These are phyloP conservation scores for Isoetes engelmannii DNA, from an alignment of 83 land plant genomes.

Conservation along the genomic window DNA sequence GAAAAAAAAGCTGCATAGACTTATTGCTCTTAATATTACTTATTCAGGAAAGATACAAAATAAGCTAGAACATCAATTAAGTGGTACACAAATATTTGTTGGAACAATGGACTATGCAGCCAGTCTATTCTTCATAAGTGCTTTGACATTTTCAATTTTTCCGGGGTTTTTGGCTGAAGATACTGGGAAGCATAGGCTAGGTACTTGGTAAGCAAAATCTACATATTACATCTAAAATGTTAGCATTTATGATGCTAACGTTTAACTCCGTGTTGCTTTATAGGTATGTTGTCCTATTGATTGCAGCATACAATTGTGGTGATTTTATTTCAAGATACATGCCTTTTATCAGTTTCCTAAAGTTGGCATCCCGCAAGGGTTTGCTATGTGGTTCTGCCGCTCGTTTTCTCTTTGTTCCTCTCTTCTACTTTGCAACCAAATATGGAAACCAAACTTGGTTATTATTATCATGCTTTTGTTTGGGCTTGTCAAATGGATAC, in stretches of 20 bases:
- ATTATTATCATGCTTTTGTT: constrained; percentile 52
- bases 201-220: constrained; percentile 54
- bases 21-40: no score
- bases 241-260: no score
- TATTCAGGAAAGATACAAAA: no score
- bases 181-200: constrained; percentile 68
- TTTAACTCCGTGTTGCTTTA: neutral
- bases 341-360: constrained; percentile 43
- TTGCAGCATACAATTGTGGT: constrained; percentile 67
- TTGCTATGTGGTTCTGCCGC: constrained; percentile 36
- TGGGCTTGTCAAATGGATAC: constrained; percentile 76
- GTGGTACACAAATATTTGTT: constrained; percentile 39
- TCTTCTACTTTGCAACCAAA: constrained; percentile 82
- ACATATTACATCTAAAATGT: no score
- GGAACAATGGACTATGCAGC: constrained; percentile 58
- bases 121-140: constrained; percentile 43
- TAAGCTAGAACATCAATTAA: constrained; percentile 4
- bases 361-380: constrained; percentile 38
- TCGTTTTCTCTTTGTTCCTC: constrained; percentile 64
- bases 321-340: constrained; percentile 67
- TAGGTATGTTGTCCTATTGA: constrained; percentile 71
- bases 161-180: constrained; percentile 90
- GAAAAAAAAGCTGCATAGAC: no score
- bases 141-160: constrained; percentile 73
- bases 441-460: constrained; percentile 87